Evolutionary conservation across 345 rosid genomes (phyloP).

Genomic region (Orychophragmus violaceus): DNA sequence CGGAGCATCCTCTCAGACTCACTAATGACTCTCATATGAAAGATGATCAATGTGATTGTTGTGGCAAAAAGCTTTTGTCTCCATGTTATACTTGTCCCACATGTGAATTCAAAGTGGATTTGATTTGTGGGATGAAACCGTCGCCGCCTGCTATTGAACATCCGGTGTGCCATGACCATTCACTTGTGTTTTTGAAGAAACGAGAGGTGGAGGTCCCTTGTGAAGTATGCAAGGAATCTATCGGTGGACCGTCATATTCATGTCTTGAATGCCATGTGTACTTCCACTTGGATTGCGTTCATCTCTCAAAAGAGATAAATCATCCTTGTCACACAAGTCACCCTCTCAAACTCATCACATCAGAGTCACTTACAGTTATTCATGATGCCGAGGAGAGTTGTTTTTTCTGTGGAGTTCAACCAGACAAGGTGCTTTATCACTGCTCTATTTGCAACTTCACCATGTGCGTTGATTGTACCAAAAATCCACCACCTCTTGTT

Average conservation of each 20-base stretch:
- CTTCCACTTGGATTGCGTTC: background rate
- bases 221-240: background rate
- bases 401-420: background rate
- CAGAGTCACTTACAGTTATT: background rate
- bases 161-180: background rate
- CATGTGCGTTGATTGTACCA: background rate
- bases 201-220: background rate
- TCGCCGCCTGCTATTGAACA: background rate
- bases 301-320: background rate
- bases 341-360: background rate
- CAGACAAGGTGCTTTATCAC: background rate
- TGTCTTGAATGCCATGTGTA: background rate
- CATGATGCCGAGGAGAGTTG: background rate
- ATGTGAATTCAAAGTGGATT: background rate
- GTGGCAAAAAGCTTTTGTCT: background rate
- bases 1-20: background rate
- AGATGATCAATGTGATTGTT: background rate
- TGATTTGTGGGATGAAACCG: background rate
- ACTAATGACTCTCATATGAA: background rate
- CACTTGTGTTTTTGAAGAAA: background rate
- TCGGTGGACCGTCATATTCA: background rate
- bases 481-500: slow-evolving; percentile 1
- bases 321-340: slow-evolving; percentile 2
- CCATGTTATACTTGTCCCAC: background rate
- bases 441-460: slow-evolving; percentile 6